Percentiles rank a stretch among this genome's conserved stretches.
Evolutionary conservation across 176 grass and related monocot species (phyloP).

Genomic region (Poa annua): DNA sequence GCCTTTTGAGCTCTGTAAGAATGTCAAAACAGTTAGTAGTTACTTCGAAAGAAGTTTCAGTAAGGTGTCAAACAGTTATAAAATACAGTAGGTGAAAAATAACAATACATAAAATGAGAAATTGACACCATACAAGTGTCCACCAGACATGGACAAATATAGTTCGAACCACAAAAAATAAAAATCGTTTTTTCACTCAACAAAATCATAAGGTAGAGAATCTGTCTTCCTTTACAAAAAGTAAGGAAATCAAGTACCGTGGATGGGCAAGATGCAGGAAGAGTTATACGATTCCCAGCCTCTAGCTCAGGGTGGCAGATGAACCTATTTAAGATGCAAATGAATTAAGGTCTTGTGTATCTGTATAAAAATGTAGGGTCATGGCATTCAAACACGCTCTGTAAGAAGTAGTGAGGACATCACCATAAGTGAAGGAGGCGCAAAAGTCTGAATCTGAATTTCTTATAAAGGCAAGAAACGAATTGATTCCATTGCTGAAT

Average conservation of each 20-base stretch:
- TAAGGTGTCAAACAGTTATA: conserved; percentile 26
- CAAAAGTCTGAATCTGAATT: too few relatives aligned
- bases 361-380: not conserved
- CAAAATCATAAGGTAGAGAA: not conserved
- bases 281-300: conserved; percentile 76
- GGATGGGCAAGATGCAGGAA: conserved; percentile 69
- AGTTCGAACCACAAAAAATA: not conserved
- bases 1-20: conserved; percentile 55
- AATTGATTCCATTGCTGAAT: too few relatives aligned
- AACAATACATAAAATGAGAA: conserved; percentile 15
- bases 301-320: conserved; percentile 70
- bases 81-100: conserved; percentile 9
- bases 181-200: not conserved
- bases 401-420: too few relatives aligned
- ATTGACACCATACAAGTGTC: not conserved
- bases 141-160: conserved; percentile 20
- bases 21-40: conserved; percentile 25
- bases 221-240: not conserved
- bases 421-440: too few relatives aligned
- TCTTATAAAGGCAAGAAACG: too few relatives aligned
- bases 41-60: conserved; percentile 11
- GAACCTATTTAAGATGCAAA: conserved; percentile 64
- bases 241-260: conserved; percentile 48
- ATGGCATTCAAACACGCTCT: not conserved
- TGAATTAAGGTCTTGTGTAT: not conserved